Base-by-base conservation (phyloP, 768 basidiomycete species). In the Panellus pusillus region DNA sequence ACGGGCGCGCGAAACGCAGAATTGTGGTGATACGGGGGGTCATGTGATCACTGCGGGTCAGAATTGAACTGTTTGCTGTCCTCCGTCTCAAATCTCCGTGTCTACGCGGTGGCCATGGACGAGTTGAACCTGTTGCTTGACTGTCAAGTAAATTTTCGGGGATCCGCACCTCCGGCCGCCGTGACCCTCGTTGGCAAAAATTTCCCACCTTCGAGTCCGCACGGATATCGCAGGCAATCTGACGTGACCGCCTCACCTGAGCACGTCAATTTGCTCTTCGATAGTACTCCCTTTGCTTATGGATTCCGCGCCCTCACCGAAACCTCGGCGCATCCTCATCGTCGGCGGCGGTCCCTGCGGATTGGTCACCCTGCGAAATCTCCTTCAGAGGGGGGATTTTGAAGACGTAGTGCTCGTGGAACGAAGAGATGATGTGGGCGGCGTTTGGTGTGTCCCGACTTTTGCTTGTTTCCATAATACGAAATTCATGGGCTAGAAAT, bases 301-400 rank as follows among this genome's bases (percentile, higher is more conserved):
- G 53, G 29, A 41, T n/a, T 37, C 41, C 18, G 13, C 12, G 4
- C 35, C 45, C 35, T 38, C 53, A 11, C 40, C 18, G 35, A 41
- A 51, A 36, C 73, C 73, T 6, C 66, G 63, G 43, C 63, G 66
- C 1, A 61, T 79, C 32, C 69, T 81, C 9, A 60, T 82, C 48
- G 66, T 82, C 18, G 78, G 79, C 13, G 78, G 73, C 1, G 80
- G 79, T 1, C 72, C 78, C 12, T 66, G 73, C 53, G 79, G 80
- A 4, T 70, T 81, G 4, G 76, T 79, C 5, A 65, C 76, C 14
- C 71, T 79, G 17, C 74, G 79, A n/a, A 81, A 82, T 54, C 64
- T 79, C 20, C 44, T 69, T n/a, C 67, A 73, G 40, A 66, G 70
- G 2, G 78, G 74, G 9, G 35, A 68, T 0, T 79, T 79, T 24